Evolutionary conservation across 2,329 filamentous ascomycete species (phyloP), one percentile per base, ranked within the genome.

Genomic region (Aspergillus quadricinctus): DNA sequence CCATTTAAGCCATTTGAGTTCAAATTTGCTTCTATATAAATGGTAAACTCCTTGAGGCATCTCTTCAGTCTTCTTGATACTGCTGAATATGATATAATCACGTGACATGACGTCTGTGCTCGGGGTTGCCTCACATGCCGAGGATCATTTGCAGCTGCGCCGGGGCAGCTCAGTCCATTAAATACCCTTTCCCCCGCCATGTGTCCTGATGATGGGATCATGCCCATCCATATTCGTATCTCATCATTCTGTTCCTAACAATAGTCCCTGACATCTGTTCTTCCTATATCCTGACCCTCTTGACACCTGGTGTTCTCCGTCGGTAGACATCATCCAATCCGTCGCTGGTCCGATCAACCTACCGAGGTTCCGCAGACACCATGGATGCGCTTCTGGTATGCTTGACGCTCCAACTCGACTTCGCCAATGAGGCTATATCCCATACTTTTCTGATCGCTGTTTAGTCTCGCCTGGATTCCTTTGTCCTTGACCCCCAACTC

Each of bases 401-500:
- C 23, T 27, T 50, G 28, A 51, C 25, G 45, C 23, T 17, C 46
- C 25, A 54, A 53, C 43, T 46, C 48, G 49, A 7, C 37, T 52
- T 51, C 19, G 5, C 46, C 9, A 59, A 48, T 41, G 19, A 48
- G 45, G 23, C 52, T 50, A 31, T 52, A 48, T 10, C 35, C 7
- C 48, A 57, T 55, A 52, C 41, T 19, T 41, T 35, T 50, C 55
- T 53, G 54, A 50, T 58, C 21, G 9, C 41, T 28, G 3, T 37
- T 46, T 67, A 93, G 89, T 80, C 81, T 64, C 80, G 83, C 59
- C 77, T 92, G 65, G 91, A 96, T 78, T 82, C 83, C 64, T 81
- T 96, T 55, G 80, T 92, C 64, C 83, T 94, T 60, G 86, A 97
- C 72, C 92, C 92, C 5, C 82, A 85, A 64, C 90, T 96, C 77